Evolutionary conservation across 306 rosid genomes (phyloP).

Genomic region (Cucurbita moschata): DNA sequence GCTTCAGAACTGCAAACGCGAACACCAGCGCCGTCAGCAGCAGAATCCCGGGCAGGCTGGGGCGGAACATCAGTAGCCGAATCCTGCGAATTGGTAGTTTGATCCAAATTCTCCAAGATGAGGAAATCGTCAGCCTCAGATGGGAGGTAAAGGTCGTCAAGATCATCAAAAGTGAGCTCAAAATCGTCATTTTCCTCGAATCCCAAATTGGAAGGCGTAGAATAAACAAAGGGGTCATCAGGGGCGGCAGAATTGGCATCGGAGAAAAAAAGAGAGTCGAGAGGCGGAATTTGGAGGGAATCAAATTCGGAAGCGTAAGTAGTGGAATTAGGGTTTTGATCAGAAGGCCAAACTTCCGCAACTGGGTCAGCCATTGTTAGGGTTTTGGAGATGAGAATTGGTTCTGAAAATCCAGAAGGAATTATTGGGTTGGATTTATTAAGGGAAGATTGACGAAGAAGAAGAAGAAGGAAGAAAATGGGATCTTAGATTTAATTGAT

Average conservation of each 20-base stretch:
- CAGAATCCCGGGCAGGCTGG: neutral
- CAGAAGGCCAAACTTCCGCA: constrained; percentile 2
- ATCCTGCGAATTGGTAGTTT: neutral
- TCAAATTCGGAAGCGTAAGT: constrained; percentile 27
- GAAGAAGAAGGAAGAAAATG: neutral
- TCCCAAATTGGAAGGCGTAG: constrained; percentile 31
- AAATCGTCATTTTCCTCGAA: constrained; percentile 28
- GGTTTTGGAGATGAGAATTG: neutral
- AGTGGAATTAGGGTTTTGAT: constrained; percentile 9
- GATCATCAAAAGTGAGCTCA: constrained; percentile 64
- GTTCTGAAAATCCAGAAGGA: neutral
- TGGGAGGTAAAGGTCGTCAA: constrained; percentile 38
- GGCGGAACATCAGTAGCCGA: neutral
- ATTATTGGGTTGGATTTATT: neutral
- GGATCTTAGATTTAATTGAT: neutral
- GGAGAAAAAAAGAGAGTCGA: constrained; percentile 37
- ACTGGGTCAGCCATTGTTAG: constrained; percentile 27
- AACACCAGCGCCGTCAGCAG: neutral
- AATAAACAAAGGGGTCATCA: constrained; percentile 22
- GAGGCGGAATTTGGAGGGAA: constrained; percentile 35
- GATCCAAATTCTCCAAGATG: constrained; percentile 15
- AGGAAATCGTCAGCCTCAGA: constrained; percentile 44
- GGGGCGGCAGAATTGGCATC: neutral
- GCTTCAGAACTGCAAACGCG: constrained; percentile 16
- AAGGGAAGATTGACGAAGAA: neutral